Base-by-base conservation (phyloP, 2,329 filamentous ascomycete genomes). In the Chrysoporthe puriensis region DNA sequence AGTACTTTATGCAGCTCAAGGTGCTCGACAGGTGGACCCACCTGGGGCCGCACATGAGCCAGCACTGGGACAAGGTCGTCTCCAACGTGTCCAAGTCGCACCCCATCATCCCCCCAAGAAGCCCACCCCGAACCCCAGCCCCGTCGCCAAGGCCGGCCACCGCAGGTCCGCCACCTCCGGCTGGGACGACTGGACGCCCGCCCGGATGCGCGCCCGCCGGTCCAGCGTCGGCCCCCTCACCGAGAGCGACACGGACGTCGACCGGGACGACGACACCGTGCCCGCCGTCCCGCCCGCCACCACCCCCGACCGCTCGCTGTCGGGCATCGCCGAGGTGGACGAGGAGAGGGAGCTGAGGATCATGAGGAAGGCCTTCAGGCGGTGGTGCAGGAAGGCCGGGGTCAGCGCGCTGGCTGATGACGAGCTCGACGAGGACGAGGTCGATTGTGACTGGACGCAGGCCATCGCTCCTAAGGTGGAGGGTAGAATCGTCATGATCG, bases 1-100 rank as follows among this genome's bases (percentile, higher is more conserved):
- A 97, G 76, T 97, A 97, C 78, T 97, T 97, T 79, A 91, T 97
- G 85, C 91, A 90, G 7, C 83, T 97, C 56, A 92, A 92, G 66
- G 90, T 94, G 0, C 80, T 97, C 36, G 92, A 93, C 21, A 88
- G 88, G 73, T 97, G 94, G 94, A 88, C 87, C 69, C 84, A 88
- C 67, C 91, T 91, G 82, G 86, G 90, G 16, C 81, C 85, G 1
- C 84, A 83, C 68, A 82, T 92, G 75, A 80, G 84, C 18, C 79
- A 82, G 1, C 89, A 93, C 75, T 96, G 92, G 90, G 79, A 81
- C 34, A 77, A 79, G 13, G 88, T 96, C 2, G 88, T 92, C 44
- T 81, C 86, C 36, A 84, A 84, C 32, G 81, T 93, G 58, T 84
- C 88, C 72, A 78, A 72, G 68, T 66, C 56, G n/a, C 73, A 73